Conservation (phyloP, 164 flowering plant species). For the Stephania japonica region DNA sequence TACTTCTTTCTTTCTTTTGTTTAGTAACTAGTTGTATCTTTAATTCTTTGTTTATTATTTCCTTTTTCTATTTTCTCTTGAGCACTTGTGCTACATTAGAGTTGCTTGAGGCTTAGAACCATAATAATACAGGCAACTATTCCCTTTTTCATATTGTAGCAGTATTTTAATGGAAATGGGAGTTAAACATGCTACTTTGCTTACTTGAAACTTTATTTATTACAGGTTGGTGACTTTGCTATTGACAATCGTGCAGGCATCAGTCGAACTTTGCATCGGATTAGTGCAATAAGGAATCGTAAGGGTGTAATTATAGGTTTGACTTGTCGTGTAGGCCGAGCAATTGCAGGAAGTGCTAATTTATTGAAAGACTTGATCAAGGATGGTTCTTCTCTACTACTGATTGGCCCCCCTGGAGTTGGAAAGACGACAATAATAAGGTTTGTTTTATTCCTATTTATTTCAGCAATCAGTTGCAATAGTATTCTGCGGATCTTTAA, state of each 20-base stretch:
- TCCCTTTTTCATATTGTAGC: background rate
- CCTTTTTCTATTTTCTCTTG: background rate
- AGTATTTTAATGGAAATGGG: background rate
- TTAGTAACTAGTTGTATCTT: background rate
- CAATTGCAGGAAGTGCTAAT: constrained; percentile 84
- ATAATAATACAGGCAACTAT: background rate
- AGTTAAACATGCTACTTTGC: background rate
- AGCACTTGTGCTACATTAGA: background rate
- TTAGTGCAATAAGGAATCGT: constrained; percentile 84
- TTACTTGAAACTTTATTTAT: constrained; percentile 10
- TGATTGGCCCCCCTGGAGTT: constrained; percentile 96
- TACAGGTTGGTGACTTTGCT: constrained; percentile 93
- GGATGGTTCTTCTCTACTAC: constrained; percentile 78
- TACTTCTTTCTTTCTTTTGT: background rate
- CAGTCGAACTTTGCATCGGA: constrained; percentile 86
- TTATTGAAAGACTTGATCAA: constrained; percentile 69
- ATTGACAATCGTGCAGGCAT: constrained; percentile 92
- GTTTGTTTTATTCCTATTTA: constrained; percentile 22
- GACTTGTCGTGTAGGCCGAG: constrained; percentile 94
- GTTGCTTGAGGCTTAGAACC: background rate
- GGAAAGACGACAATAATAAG: constrained; percentile 96
- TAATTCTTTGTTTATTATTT: background rate
- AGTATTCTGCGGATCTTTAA: background rate
- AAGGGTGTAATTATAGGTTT: constrained; percentile 80
- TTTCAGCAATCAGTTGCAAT: background rate